A percentile compares a stretch with the other conserved stretches of the same genome.
phyloP scores from a whole-genome alignment of 139 green algal species.

The Spirogloea muscicola region DNA sequence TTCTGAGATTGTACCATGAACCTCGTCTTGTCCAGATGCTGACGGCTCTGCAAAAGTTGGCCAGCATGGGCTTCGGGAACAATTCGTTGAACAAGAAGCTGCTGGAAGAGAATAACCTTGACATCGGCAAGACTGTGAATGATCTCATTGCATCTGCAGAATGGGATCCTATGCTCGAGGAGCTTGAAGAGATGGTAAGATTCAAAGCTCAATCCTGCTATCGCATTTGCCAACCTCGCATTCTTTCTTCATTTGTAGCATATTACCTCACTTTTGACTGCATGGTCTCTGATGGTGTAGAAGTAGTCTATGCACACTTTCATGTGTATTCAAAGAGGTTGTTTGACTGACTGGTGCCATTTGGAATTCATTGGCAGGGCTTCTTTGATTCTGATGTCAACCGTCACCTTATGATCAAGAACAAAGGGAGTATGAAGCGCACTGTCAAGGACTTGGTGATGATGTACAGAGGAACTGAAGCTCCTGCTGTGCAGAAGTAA shows the following conservation, averaged over 20 bases:
- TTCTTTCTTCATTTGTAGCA: too few species aligned
- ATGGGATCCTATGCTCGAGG: slow-evolving; percentile 40
- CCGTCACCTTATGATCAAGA: slow-evolving; percentile 42
- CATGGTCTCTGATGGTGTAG: too few species aligned
- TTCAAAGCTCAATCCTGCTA: too few species aligned
- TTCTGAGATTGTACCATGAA: too few species aligned
- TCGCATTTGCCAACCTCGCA: too few species aligned
- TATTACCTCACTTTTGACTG: too few species aligned
- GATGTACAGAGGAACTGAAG: too few species aligned
- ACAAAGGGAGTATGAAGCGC: slow-evolving; percentile 34
- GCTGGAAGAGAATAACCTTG: slow-evolving; percentile 10
- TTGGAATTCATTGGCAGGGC: slow-evolving; percentile 23
- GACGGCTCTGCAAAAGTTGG: slow-evolving; percentile 38
- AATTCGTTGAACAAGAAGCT: slow-evolving; percentile 28
- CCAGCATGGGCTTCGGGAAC: slow-evolving; percentile 31
- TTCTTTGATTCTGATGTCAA: slow-evolving; percentile 40
- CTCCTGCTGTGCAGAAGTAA: too few species aligned
- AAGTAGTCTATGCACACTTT: too few species aligned
- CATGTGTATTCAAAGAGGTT: too few species aligned
- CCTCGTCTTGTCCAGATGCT: too few species aligned
- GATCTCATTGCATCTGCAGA: slow-evolving; percentile 25
- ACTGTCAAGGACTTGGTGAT: slow-evolving; percentile 42
- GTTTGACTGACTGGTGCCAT: neutral
- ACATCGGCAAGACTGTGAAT: slow-evolving; percentile 18
- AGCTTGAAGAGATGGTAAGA: slow-evolving; percentile 48